A percentile compares a stretch with the other conserved stretches of the same genome.
phyloP scores from a whole-genome alignment of 495 filamentous ascomycete species.

The Penicillium coffeae region DNA sequence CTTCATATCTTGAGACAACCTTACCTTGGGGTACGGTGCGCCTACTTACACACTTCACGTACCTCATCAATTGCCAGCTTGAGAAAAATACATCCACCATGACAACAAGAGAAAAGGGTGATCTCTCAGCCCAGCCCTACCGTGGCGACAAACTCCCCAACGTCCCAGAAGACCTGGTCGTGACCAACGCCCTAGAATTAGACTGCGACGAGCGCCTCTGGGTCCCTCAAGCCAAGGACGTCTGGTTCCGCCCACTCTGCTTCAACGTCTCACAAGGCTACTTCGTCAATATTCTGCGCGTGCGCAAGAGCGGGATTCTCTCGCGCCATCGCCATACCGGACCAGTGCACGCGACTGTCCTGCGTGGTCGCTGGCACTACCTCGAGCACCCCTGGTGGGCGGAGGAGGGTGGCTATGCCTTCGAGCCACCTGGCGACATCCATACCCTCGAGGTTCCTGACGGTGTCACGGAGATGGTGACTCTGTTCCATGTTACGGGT shows the following conservation, averaged over 20 bases:
- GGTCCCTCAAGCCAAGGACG: constrained; percentile 18
- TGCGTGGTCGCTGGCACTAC: constrained; percentile 17
- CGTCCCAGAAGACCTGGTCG: constrained; percentile 14
- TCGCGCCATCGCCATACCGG: constrained; percentile 18
- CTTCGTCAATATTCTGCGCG: constrained; percentile 18
- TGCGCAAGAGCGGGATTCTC: constrained; percentile 14
- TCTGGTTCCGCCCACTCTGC: constrained; percentile 16
- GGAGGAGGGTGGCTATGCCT: constrained; percentile 16
- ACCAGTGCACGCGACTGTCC: constrained; percentile 13
- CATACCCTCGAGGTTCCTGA: constrained; percentile 19
- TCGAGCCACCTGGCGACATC: constrained; percentile 19
- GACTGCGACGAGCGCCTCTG: constrained; percentile 17
- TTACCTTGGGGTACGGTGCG: too few relatives aligned
- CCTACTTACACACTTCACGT: too few relatives aligned
- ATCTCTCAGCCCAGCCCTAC: constrained; percentile 4
- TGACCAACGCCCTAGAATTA: constrained; percentile 10
- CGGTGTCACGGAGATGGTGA: constrained; percentile 16
- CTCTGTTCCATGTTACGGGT: constrained; percentile 19
- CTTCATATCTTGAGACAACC: too few relatives aligned
- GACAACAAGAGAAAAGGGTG: constrained; percentile 4
- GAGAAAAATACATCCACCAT: not conserved
- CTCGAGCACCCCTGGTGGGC: constrained; percentile 21
- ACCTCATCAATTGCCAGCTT: too few relatives aligned
- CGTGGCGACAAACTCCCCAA: constrained; percentile 15
- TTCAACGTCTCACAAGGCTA: constrained; percentile 19